A percentile compares a stretch with the other conserved stretches of the same genome.
Conservation (phyloP, 208 protist species). For the Leishmania martiniquensis region DNA sequence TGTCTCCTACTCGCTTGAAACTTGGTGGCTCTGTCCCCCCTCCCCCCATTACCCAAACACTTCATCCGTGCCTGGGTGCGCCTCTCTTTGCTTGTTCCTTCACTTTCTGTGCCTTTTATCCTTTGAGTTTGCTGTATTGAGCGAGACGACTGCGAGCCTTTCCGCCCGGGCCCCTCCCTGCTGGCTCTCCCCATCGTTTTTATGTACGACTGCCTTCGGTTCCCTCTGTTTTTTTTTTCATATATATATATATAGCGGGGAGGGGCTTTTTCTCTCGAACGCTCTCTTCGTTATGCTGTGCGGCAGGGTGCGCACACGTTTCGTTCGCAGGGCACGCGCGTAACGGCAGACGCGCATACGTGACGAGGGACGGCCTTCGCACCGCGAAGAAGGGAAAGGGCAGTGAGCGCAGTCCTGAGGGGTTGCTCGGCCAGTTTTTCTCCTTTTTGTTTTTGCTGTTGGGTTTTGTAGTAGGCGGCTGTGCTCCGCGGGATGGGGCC, state of each 20-base stretch:
- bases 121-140: too few relatives aligned
- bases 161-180: neutral
- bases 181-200: neutral
- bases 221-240: neutral
- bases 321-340: neutral
- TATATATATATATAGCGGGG: neutral
- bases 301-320: neutral
- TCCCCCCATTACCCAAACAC: neutral
- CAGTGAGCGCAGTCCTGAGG: neutral
- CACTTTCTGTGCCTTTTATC: neutral
- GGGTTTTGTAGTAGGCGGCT: too few relatives aligned
- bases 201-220: neutral
- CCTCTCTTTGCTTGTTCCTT: neutral
- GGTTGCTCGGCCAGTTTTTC: neutral
- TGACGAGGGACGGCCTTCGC: neutral
- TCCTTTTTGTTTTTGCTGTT: too few relatives aligned
- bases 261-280: too few relatives aligned
- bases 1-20: neutral
- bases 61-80: neutral
- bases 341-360: neutral
- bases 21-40: neutral
- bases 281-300: too few relatives aligned
- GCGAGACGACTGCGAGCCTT: neutral
- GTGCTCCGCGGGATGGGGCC: neutral
- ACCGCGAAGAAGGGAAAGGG: neutral